Evolutionary conservation across 1,284 basidiomycete genomes (phyloP), one percentile per base, ranked within the genome.

Genomic region (Volvariella volvacea): DNA sequence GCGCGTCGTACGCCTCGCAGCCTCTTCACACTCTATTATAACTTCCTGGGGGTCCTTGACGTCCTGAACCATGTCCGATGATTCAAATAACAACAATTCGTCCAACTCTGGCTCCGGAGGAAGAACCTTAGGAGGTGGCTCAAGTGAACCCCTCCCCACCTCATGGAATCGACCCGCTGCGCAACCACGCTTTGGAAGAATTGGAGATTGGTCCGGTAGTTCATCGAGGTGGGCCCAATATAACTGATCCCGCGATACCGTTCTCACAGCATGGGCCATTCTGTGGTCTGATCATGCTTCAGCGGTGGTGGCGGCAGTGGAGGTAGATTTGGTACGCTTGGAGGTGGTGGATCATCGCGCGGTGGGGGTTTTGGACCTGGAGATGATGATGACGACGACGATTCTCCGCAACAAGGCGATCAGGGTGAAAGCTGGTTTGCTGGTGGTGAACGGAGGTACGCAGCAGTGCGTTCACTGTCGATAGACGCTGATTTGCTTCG

Each of bases 391-490:
- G 56, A 71, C 41, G 72, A 73, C 3, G 76, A 81, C 33, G 66
- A 70, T 19, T 22, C 22, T 3, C 71, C 73, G 19, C 65, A 70
- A 25, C 63, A 71, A 1, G 67, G 71, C 3, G 65, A 65, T 12
- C 58, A 71, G 39, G 69, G 70, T 2, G 76, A 85, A 52, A 83
- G 71, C 53, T 89, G 79, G 75, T 92, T 88, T 61, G 82, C 92
- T 2, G 92, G 92, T 25, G 92, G 92, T 1, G 91, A 93, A 60
- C 70, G 86, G 54, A 92, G 88, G 89, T 88, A 42, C 33, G 70
- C 15, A n/a, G 6, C 17, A 25, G n/a, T n/a, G n/a, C n/a, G n/a
- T n/a, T n/a, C n/a, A n/a, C 32, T 39, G 33, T 34, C 22, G 10
- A 7, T 40, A 10, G n/a, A n/a, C n/a, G 16, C 33, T 14, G 16